Evolutionary conservation across 2,329 filamentous ascomycete species (phyloP), one percentile per base, ranked within the genome.

Genomic region (Neoscytalidium dimidiatum): DNA sequence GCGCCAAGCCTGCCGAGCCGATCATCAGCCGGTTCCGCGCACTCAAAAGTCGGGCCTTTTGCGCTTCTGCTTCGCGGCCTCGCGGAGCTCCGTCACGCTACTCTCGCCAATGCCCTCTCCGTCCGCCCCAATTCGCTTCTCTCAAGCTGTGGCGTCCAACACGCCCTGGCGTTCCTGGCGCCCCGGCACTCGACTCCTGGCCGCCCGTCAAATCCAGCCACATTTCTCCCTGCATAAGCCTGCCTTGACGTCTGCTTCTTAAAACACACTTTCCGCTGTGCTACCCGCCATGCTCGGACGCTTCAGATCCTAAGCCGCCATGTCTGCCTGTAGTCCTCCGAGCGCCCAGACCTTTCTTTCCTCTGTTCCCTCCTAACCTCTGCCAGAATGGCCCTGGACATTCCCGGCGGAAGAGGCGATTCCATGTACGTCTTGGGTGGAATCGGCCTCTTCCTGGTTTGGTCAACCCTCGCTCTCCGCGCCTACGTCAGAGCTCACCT

Each of bases 391-490:
- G 19, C 44, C 17, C 9, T 49, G 44, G 58, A 62, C 33, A 51
- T 62, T 41, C 44, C 58, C 44, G 58, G 58, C 11, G 58, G 58
- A 21, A 28, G 58, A 17, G 58, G 44, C 58, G 35, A 51, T n/a
- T 62, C 58, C 9, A 62, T 62, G 58, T 51, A 49, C 44, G 21
- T 62, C 13, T 21, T 62, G 43, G 46, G 58, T 17, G 58, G 58
- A 29, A 29, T 62, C 44, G 58, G 58, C 33, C 58, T 62, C 41
- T 21, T 60, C 56, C 56, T 60, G 7, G 56, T 60, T 28, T 60
- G 56, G 56, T 63, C 33, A 26, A 44, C 61, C n/a, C 48, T 44
- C 13, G 29, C 49, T 9, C 13, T 63, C 3, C 61, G 61, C 19
- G 26, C 44, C 35, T 44, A 53, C n/a, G 61, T 63, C 19, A 2